Percentiles rank a stretch among this genome's conserved stretches.
These are phyloP conservation scores for Trametopsis cervina DNA, from an alignment of 768 basidiomycete species.

Conservation along the genomic window DNA sequence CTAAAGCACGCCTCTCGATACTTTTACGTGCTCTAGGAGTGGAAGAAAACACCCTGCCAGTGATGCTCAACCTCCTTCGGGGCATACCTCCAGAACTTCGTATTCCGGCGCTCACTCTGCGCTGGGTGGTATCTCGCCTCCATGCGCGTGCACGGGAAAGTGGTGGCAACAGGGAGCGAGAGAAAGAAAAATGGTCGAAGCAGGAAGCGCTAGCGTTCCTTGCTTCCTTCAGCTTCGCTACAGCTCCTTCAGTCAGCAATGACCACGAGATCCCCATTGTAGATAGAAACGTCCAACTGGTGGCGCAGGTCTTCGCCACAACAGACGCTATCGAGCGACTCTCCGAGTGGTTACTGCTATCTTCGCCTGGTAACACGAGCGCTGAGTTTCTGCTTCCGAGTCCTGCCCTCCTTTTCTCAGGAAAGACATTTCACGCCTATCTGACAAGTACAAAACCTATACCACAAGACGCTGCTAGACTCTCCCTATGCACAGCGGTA, in stretches of 20 bases:
- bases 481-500: constrained; percentile 41
- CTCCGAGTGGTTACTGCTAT: constrained; percentile 53
- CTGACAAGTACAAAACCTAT: constrained; percentile 28
- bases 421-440: constrained; percentile 47
- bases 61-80: constrained; percentile 24
- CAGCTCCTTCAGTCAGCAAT: not conserved
- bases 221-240: constrained; percentile 33
- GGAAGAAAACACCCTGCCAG: not conserved
- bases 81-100: constrained; percentile 40
- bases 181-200: constrained; percentile 63
- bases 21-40: constrained; percentile 42
- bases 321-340: constrained; percentile 55
- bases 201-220: constrained; percentile 57
- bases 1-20: constrained; percentile 45
- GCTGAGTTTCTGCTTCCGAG: constrained; percentile 22
- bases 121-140: constrained; percentile 53
- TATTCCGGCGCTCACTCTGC: constrained; percentile 46
- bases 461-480: constrained; percentile 16
- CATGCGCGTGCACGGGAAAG: constrained; percentile 44
- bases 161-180: constrained; percentile 45
- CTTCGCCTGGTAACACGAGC: constrained; percentile 26
- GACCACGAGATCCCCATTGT: constrained; percentile 27
- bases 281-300: constrained; percentile 62
- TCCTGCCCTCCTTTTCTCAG: constrained; percentile 48
- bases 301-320: constrained; percentile 55